These are phyloP conservation scores for Alternaria triticina DNA, from an alignment of 2,329 filamentous ascomycete genomes.

Conservation along the genomic window DNA sequence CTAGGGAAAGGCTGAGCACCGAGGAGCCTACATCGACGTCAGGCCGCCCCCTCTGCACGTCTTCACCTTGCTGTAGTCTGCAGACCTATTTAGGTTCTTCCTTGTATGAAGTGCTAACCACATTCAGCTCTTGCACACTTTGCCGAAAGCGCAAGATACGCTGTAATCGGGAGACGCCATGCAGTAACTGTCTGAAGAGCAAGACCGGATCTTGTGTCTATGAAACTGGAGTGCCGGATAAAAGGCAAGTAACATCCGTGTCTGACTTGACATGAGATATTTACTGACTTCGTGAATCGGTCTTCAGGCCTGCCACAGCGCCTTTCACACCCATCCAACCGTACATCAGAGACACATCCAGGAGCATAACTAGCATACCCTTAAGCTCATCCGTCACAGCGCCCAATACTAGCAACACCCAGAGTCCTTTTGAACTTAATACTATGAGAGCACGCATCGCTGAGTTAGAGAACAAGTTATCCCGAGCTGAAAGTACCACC, in stretches of 20 bases:
- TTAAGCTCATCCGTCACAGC: neutral
- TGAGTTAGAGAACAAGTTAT: constrained; percentile 54
- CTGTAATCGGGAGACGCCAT: constrained; percentile 66
- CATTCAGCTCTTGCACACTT: constrained; percentile 60
- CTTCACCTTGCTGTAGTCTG: neutral
- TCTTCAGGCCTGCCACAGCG: neutral
- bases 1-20: neutral
- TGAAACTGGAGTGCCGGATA: constrained; percentile 21
- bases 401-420: constrained; percentile 18
- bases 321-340: neutral
- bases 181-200: constrained; percentile 64
- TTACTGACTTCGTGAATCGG: too few relatives aligned
- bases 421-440: constrained; percentile 43
- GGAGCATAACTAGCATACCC: neutral
- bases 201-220: constrained; percentile 62
- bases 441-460: constrained; percentile 50
- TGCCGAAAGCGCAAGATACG: constrained; percentile 68
- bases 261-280: too few relatives aligned
- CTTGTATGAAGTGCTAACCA: constrained; percentile 5
- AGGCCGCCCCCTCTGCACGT: neutral
- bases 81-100: neutral
- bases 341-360: neutral
- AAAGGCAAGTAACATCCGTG: neutral
- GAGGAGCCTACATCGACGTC: neutral
- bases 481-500: constrained; percentile 11